Evolutionary conservation across 495 filamentous ascomycete species (phyloP), one percentile per base, ranked within the genome.

Genomic region (Podospora bellae-mahoneyi): DNA sequence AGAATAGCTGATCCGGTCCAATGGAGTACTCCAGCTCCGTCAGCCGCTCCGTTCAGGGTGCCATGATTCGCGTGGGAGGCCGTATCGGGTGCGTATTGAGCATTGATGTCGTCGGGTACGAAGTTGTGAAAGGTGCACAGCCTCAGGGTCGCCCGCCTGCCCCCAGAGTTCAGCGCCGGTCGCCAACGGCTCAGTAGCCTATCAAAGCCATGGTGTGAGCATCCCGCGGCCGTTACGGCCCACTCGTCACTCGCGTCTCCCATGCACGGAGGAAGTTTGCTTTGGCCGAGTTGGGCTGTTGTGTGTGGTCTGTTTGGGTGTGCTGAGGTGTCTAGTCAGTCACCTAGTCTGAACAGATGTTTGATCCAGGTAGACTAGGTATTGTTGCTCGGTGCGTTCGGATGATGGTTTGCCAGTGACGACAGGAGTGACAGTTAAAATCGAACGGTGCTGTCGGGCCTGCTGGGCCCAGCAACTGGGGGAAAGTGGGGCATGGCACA

Each of bases 111-210:
- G 39, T 48, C 39, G 39, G 39, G 39, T 48, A 48, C 39, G 39
- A 48, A 48, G 39, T 48, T 48, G 39, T 48, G 30, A 62, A 56
- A 48, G 20, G 64, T 66, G 66, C 71, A 71, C 74, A 72, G 74
- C 74, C 74, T 74, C 72, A 72, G 66, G 56, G 16, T 62, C 56
- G 68, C 15, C 39, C 39, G 39, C 9, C 39, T 48, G 39, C 39
- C 30, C 39, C 56, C 60, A 60, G 34, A 34, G 61, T 66, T 65
- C 55, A 70, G 68, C 66, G 32, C 66, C 34, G 34, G 68, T 56
- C 63, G 6, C 19, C 10, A 59, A 59, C 23, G 18, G 26, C 56
- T 60, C 64, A 13, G 34, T 30, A 28, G 69, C 71, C 71, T 75
- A 71, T 75, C 69, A 69, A 28, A 69, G 57, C 57, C 65, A 54